phyloP scores from a whole-genome alignment of 768 basidiomycete genomes.

The Macrocybe gigantea region DNA sequence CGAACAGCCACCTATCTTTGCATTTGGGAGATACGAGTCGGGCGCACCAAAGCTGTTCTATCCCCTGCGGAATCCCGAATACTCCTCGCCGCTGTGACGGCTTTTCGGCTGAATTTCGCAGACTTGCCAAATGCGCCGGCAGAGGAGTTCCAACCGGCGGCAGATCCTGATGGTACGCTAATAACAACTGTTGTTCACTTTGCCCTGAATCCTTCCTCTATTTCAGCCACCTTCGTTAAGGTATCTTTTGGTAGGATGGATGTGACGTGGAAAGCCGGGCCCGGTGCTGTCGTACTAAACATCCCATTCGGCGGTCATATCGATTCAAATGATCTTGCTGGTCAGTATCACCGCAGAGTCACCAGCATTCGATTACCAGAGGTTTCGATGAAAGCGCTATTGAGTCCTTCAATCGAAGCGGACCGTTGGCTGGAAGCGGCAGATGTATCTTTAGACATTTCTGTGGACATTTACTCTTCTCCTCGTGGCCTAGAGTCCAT shows the following conservation, averaged over 20 bases:
- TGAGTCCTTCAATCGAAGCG: slow-evolving; percentile 30
- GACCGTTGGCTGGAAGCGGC: slow-evolving; percentile 67
- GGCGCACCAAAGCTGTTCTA: slow-evolving; percentile 49
- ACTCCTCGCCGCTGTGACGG: slow-evolving; percentile 44
- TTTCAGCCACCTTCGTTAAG: slow-evolving; percentile 79
- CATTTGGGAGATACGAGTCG: slow-evolving; percentile 85
- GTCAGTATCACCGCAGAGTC: slow-evolving; percentile 58
- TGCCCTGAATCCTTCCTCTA: background rate
- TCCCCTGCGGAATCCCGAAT: slow-evolving; percentile 48
- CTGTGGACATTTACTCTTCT: slow-evolving; percentile 65
- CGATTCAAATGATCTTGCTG: slow-evolving; percentile 73
- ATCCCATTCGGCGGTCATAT: slow-evolving; percentile 57
- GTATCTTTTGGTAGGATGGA: slow-evolving; percentile 51
- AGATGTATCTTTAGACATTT: slow-evolving; percentile 42
- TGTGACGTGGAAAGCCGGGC: slow-evolving; percentile 45
- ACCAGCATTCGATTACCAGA: slow-evolving; percentile 54
- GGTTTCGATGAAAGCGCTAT: slow-evolving; percentile 43
- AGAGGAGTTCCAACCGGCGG: slow-evolving; percentile 47
- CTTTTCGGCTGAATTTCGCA: slow-evolving; percentile 64
- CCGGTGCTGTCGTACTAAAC: slow-evolving; percentile 47
- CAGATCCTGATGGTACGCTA: slow-evolving; percentile 73
- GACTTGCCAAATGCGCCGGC: slow-evolving; percentile 84
- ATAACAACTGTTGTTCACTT: background rate
- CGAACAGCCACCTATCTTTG: slow-evolving; percentile 83
- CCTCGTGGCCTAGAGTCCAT: slow-evolving; percentile 48